Base-by-base conservation (phyloP, 2,329 filamentous ascomycete genomes). In the Penicillium sp. region DNA sequence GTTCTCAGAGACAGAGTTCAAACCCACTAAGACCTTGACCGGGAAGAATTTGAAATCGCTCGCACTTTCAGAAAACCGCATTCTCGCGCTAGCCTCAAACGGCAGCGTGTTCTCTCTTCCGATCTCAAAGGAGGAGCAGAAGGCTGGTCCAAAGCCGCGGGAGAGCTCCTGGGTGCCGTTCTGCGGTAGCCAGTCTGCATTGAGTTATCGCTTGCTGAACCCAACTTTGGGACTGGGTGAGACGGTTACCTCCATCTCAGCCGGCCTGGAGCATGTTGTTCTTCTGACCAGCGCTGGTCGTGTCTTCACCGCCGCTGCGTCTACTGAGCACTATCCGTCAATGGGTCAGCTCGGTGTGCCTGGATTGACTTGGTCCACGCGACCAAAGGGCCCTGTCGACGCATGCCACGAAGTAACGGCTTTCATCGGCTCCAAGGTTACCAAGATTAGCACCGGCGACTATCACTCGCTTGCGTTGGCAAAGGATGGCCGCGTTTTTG, bases 321-420 rank as follows among this genome's bases (percentile, higher is more conserved):
- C 90, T 61, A 87, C 87, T 18, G 85, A 89, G 57, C 83, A 87
- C 53, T 98, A 90, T 71, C 95, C 95, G 0, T 84, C 85, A 2
- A 88, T 86, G 70, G 95, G 95, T 6, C 93, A 99, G 76, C 84
- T 98, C 51, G 95, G 95, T 49, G 82, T 98, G 24, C 89, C 92
- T 0, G 92, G 91, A 0, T 78, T 98, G 46, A 89, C 84, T 14
- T 98, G 91, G 90, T 78, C 82, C 1, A 92, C 87, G 2, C 85
- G 91, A 18, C 93, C 93, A 1, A 75, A 82, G 43, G 92, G 92
- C 0, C 81, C 90, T 0, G 95, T 90, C 68, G 92, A 98, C 69
- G 83, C 89, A 67, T 88, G 91, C 1, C 90, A 96, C 69, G 92
- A 96, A 73, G 82, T 99, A 55, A 82, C 80, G 2, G 86, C 84